Conservation (phyloP, 148 eudicot genomes). For the Suaeda aralocaspica region DNA sequence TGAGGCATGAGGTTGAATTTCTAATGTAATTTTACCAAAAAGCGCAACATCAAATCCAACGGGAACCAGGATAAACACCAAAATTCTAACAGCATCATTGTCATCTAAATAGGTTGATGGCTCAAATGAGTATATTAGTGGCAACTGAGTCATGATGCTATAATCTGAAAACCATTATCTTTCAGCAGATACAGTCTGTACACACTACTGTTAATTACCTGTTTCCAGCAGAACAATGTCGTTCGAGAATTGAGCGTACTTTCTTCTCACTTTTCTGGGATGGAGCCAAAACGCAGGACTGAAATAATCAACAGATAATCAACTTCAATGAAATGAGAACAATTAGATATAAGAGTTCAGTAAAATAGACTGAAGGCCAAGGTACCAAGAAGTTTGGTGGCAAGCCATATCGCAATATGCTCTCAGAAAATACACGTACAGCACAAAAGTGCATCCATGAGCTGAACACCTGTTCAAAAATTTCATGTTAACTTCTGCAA, state of each 20-base stretch:
- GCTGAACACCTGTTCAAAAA: conserved; percentile 50
- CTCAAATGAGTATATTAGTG: background rate
- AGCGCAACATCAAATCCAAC: background rate
- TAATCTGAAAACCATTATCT: background rate
- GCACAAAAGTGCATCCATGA: conserved; percentile 97
- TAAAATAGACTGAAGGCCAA: conserved; percentile 4
- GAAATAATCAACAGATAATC: conserved; percentile 24
- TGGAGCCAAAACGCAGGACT: conserved; percentile 81
- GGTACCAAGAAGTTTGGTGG: conserved; percentile 91
- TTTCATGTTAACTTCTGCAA: conserved; percentile 12
- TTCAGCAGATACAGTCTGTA: background rate
- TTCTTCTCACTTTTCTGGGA: conserved; percentile 86
- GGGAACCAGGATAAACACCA: background rate
- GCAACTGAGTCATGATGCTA: background rate
- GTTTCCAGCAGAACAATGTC: conserved; percentile 51
- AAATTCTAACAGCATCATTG: background rate
- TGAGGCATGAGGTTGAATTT: background rate
- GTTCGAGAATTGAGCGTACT: conserved; percentile 84
- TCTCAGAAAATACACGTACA: conserved; percentile 72
- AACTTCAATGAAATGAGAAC: conserved; percentile 12
- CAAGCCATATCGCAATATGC: conserved; percentile 92
- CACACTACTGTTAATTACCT: conserved; percentile 41
- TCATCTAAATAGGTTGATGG: background rate
- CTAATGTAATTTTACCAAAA: background rate
- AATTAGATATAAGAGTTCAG: background rate